Evolutionary conservation across 2,329 filamentous ascomycete species (phyloP), one percentile per base, ranked within the genome.

Genomic region (Dothistroma pini): DNA sequence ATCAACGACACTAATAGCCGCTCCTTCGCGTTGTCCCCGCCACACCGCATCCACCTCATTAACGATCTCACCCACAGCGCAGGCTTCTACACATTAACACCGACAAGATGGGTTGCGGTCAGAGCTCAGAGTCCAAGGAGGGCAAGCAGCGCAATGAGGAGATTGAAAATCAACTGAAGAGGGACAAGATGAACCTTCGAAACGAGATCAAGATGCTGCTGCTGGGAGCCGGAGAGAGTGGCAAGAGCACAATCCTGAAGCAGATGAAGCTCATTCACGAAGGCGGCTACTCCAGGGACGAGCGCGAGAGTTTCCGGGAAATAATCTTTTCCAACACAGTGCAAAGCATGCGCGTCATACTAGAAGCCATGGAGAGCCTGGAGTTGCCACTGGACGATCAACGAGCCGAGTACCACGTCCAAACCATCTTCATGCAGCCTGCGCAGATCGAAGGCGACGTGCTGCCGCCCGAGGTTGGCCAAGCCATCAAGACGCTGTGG

Each of bases 161-260:
- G 87, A 99, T 99, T 75, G 95, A 99, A 82, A 97, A 97, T 79
- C 93, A 97, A 84, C 84, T 97, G 76, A 97, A 97, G 86, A 86
- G 91, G 78, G 95, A 99, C 77, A 96, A 96, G 81, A 90, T 97
- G 90, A 89, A 96, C 84, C 93, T 97, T 83, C 89, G 93, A 74
- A 99, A 99, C 72, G 95, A 99, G 81, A 99, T 99, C 83, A 99
- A 99, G 86, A 97, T 99, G 95, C 84, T 99, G 72, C 86, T 99
- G 74, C 88, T 99, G 74, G 95, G 95, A 84, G 95, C 95, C 80
- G 93, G 95, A 89, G 95, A 99, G 86, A 96, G 91, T 70, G 91
- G 91, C 78, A 96, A 96, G 80, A 96, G 91, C 60, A 96, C 91
- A 34, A 96, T 96, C 71, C 82, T 96, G 71, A 96, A 96, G 81